A percentile compares a stretch with the other conserved stretches of the same genome.
Evolutionary conservation across 768 basidiomycete genomes (phyloP).

Genomic region (Termitomyces sp.): DNA sequence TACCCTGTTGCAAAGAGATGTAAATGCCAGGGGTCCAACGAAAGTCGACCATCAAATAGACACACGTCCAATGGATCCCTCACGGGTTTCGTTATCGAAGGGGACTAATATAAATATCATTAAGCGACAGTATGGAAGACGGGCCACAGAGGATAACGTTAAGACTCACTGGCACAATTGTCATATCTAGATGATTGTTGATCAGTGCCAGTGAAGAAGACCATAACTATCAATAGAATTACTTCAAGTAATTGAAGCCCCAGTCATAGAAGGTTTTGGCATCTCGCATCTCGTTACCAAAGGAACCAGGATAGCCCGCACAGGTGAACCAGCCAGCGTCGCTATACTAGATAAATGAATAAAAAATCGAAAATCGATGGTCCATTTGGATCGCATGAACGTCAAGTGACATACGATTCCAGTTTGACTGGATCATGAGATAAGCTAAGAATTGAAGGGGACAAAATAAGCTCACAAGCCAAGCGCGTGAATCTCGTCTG

Average conservation of each 20-base stretch:
- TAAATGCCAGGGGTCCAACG: background rate
- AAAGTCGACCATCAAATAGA: background rate
- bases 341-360: conserved; percentile 34
- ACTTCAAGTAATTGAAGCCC: conserved; percentile 70
- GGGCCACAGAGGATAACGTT: background rate
- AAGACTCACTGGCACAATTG: conserved; percentile 45
- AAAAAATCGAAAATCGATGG: background rate
- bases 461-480: conserved; percentile 40
- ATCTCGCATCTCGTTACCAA: conserved; percentile 53
- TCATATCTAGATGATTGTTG: conserved; percentile 32
- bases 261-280: conserved; percentile 52
- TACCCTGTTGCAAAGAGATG: conserved; percentile 24
- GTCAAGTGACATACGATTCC: conserved; percentile 29
- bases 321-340: conserved; percentile 71
- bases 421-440: conserved; percentile 25
- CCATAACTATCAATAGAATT: conserved; percentile 6
- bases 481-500: conserved; percentile 47
- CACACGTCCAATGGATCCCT: conserved; percentile 52
- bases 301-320: conserved; percentile 60
- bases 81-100: conserved; percentile 49
- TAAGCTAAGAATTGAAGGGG: background rate
- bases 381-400: background rate
- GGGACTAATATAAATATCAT: too few species aligned
- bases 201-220: background rate
- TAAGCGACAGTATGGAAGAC: background rate